Base-by-base conservation (phyloP, 768 basidiomycete species). In the Russula emetica region DNA sequence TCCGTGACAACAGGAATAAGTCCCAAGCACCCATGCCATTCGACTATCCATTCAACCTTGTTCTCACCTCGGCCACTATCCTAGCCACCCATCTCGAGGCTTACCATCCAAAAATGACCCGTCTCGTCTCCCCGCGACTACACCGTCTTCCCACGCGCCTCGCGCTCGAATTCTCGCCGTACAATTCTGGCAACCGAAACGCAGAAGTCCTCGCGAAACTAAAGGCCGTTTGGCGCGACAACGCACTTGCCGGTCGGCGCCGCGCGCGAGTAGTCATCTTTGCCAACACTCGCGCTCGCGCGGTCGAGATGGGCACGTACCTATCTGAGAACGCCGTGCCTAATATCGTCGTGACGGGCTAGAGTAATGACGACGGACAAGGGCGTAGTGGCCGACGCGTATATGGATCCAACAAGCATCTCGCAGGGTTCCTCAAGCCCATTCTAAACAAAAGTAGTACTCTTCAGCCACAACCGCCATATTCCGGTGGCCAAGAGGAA, bases 11-110 rank as follows among this genome's bases (percentile, higher is more conserved):
- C 26, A 32, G 18, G 58, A 11, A 20, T 28, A 42, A 9, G 6
- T 10, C 28, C 40, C 34, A 56, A 62, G 51, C 20, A 8, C 42
- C 32, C 5, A 66, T 62, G 10, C 76, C 78, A 30, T 71, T 79
- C 54, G 73, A 81, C 42, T 87, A 88, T 72, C 91, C 92, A 5
- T 92, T 92, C 80, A 83, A 92, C 72, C 76, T 96, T 49, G 69
- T 96, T 59, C 80, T 97, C 30, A 86, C 88, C 18, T 88, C 88
- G 51, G 94, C 94, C 0, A 96, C 94, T 3, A 89, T 97, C 64
- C 94, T 92, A 54, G 81, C 84, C 30, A 72, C 78, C 24, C 88
- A 90, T 72, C 79, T 92, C 32, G 79, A 83, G 65, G 74, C 73
- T 0, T 73, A 83, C 61, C 88, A 91, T 68, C 89, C 90, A 0